Conservation (phyloP, 2,329 filamentous ascomycete species). For the Fusarium nurragi region DNA sequence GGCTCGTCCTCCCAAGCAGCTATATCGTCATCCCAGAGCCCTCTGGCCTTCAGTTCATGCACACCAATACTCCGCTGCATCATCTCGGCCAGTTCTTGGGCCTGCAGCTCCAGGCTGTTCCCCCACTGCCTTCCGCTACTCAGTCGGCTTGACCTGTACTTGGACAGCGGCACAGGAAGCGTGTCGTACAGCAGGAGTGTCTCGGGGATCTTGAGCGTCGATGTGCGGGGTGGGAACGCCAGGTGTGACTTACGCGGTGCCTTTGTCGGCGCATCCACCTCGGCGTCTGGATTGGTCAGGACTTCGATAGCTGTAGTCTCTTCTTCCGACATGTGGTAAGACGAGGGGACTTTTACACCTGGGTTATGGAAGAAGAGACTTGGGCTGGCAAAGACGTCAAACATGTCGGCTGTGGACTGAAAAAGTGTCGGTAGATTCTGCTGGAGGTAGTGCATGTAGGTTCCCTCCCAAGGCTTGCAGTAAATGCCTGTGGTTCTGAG, state of each 20-base stretch:
- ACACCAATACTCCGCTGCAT: constrained; percentile 61
- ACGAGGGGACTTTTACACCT: constrained; percentile 56
- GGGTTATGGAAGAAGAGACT: constrained; percentile 67
- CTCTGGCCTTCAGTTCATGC: constrained; percentile 56
- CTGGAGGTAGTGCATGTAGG: constrained; percentile 52
- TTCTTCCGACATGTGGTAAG: constrained; percentile 53
- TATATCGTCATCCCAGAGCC: constrained; percentile 54
- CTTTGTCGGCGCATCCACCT: constrained; percentile 27
- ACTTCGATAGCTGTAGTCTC: constrained; percentile 41
- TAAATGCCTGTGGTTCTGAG: constrained; percentile 26
- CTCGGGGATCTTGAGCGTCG: constrained; percentile 60
- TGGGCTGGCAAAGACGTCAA: constrained; percentile 69
- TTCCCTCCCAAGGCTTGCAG: constrained; percentile 41
- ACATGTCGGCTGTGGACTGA: constrained; percentile 57
- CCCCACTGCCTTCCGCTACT: constrained; percentile 39
- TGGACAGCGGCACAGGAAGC: constrained; percentile 31
- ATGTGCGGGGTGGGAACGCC: constrained; percentile 58
- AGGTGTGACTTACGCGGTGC: constrained; percentile 55
- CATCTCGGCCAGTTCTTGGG: constrained; percentile 56
- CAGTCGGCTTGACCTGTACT: constrained; percentile 20
- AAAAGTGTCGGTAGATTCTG: constrained; percentile 58
- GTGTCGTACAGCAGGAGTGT: constrained; percentile 59
- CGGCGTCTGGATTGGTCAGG: constrained; percentile 35
- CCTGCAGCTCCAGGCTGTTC: constrained; percentile 59
- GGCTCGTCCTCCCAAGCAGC: constrained; percentile 49